These are phyloP conservation scores for Pinus tabuliformis DNA, from an alignment of 75 land plant genomes.

Conservation along the genomic window DNA sequence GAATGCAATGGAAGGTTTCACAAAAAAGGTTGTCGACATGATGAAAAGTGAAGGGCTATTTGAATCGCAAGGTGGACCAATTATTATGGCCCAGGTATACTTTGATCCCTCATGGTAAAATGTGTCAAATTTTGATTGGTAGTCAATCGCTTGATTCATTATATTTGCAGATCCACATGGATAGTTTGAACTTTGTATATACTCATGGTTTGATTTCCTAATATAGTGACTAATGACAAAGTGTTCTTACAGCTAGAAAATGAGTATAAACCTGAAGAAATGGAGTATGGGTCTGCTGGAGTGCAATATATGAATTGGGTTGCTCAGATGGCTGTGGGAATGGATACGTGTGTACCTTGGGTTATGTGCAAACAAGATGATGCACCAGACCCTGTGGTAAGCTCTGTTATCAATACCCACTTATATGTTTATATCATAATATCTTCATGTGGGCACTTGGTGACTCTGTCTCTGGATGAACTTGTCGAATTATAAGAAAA, in stretches of 20 bases:
- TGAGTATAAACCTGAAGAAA: conserved; percentile 78
- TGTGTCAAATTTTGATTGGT: neutral
- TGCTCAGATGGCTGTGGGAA: conserved; percentile 79
- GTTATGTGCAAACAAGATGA: conserved; percentile 96
- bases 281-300: conserved; percentile 59
- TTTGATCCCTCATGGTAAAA: neutral
- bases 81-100: conserved; percentile 76
- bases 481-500: neutral
- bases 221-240: neutral
- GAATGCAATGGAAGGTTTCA: conserved; percentile 81
- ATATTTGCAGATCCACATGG: neutral
- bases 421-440: neutral
- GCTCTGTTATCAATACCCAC: conserved; percentile 1
- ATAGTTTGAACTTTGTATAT: neutral
- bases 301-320: conserved; percentile 79
- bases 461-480: neutral
- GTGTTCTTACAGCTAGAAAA: conserved; percentile 70
- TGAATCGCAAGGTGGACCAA: conserved; percentile 84
- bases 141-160: neutral
- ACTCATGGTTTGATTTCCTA: neutral
- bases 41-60: conserved; percentile 77
- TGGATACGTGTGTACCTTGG: conserved; percentile 84
- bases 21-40: conserved; percentile 62
- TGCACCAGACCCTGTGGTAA: conserved; percentile 85
- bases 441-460: neutral